Conservation (phyloP, 768 basidiomycete species). For the Tricholoma bakamatsutake region DNA sequence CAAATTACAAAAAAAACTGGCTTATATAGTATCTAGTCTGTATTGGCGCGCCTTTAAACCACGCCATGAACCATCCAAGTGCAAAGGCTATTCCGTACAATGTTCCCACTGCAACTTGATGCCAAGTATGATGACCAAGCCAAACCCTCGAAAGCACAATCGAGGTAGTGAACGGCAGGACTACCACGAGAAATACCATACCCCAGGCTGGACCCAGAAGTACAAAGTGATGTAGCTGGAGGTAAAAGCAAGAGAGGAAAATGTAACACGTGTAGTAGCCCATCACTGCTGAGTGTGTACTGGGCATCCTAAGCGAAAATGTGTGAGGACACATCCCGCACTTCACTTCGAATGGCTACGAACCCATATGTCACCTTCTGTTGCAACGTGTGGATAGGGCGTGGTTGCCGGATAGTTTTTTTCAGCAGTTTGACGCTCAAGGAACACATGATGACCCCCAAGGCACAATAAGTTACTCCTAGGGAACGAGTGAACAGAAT, state of each 20-base stretch:
- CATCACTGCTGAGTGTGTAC: conserved; percentile 72
- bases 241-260: conserved; percentile 46
- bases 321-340: background rate
- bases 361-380: conserved; percentile 66
- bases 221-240: conserved; percentile 55
- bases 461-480: conserved; percentile 53
- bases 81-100: conserved; percentile 51
- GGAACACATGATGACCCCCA: conserved; percentile 51
- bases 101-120: conserved; percentile 58
- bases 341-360: conserved; percentile 12
- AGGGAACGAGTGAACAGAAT: conserved; percentile 59
- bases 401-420: conserved; percentile 53
- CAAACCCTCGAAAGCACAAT: conserved; percentile 63
- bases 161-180: conserved; percentile 47
- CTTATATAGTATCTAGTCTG: conserved; percentile 1
- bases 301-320: conserved; percentile 62
- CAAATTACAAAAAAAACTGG: background rate
- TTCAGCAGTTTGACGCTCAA: conserved; percentile 60
- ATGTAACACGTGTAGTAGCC: conserved; percentile 60
- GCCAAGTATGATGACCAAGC: conserved; percentile 74
- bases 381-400: conserved; percentile 39
- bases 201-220: conserved; percentile 34
- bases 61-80: conserved; percentile 49
- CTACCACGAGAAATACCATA: conserved; percentile 37
- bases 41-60: conserved; percentile 28